Conservation (phyloP, 2,329 filamentous ascomycete species). For the Coniochaeta sp. region DNA sequence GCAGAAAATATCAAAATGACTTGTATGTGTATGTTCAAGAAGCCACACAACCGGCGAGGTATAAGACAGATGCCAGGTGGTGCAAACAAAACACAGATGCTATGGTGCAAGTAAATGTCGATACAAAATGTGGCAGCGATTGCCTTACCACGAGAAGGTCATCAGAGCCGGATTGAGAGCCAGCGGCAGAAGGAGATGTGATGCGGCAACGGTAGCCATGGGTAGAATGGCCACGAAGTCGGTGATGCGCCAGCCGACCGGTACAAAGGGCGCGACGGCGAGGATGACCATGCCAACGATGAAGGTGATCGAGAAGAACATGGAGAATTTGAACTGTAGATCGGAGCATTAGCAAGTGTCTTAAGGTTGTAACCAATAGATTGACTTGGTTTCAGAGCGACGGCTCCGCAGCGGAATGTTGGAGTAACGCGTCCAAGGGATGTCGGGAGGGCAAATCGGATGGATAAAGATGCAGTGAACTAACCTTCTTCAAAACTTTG, state of each 20-base stretch:
- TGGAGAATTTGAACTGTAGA: slow-evolving; percentile 63
- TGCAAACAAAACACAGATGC: background rate
- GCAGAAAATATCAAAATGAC: background rate
- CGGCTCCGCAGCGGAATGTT: background rate
- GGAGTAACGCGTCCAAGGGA: background rate
- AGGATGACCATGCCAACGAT: slow-evolving; percentile 58
- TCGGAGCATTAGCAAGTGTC: slow-evolving; percentile 5
- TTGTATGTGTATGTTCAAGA: background rate
- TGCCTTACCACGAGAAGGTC: slow-evolving; percentile 64
- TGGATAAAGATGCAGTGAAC: slow-evolving; percentile 18
- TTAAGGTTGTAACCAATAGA: background rate
- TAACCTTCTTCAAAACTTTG: slow-evolving; percentile 68
- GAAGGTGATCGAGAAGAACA: slow-evolving; percentile 51
- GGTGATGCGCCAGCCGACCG: slow-evolving; percentile 56
- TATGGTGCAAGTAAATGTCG: background rate
- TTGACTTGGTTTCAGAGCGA: background rate
- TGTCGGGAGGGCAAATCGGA: slow-evolving; percentile 13
- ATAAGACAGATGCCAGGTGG: background rate
- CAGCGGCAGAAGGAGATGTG: slow-evolving; percentile 64
- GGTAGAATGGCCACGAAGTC: slow-evolving; percentile 72
- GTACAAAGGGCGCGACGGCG: slow-evolving; percentile 56
- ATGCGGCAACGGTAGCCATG: slow-evolving; percentile 62
- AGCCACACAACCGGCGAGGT: background rate
- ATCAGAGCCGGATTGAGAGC: slow-evolving; percentile 72
- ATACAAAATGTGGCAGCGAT: background rate